Percentiles rank a stretch among this genome's conserved stretches.
Conservation (phyloP, 2,329 filamentous ascomycete genomes). For the Venturia nashicola region DNA sequence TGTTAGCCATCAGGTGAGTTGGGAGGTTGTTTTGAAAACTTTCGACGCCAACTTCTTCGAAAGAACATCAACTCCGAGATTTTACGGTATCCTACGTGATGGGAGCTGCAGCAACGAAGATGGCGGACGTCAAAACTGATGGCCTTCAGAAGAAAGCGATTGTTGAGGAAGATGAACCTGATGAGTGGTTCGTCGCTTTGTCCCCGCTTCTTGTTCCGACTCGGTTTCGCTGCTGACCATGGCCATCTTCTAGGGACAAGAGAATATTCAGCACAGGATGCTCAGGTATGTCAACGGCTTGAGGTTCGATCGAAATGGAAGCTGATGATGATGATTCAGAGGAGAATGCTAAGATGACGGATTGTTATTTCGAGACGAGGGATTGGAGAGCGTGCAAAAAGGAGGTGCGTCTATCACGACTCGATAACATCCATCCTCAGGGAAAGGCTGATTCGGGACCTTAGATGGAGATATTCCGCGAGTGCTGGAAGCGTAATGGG, state of each 20-base stretch:
- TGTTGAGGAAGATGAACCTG: conserved; percentile 72
- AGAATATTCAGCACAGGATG: conserved; percentile 95
- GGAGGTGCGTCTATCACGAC: conserved; percentile 52
- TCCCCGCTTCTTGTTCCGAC: conserved; percentile 5
- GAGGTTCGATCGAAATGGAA: not conserved
- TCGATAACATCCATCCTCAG: conserved; percentile 4
- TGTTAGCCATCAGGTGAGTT: conserved; percentile 42
- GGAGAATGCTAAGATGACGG: conserved; percentile 81
- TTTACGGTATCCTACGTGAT: not conserved
- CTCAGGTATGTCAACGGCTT: conserved; percentile 49
- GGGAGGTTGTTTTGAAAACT: not conserved
- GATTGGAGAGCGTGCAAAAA: conserved; percentile 84
- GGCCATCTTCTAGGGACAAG: conserved; percentile 62
- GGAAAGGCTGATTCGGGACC: conserved; percentile 11
- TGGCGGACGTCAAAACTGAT: conserved; percentile 15
- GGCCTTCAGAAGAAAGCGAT: conserved; percentile 22
- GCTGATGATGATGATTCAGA: conserved; percentile 35
- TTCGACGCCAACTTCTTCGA: not conserved
- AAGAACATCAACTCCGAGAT: not conserved
- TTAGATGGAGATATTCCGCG: conserved; percentile 80
- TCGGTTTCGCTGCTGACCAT: conserved; percentile 3
- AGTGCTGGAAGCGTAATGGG: conserved; percentile 83
- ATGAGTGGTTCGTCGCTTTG: conserved; percentile 65
- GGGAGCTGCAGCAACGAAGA: conserved; percentile 1
- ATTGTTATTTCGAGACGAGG: conserved; percentile 92